Evolutionary conservation across 805 yeast genomes (phyloP).

Genomic region (Cyberlindnera bimundalis): DNA sequence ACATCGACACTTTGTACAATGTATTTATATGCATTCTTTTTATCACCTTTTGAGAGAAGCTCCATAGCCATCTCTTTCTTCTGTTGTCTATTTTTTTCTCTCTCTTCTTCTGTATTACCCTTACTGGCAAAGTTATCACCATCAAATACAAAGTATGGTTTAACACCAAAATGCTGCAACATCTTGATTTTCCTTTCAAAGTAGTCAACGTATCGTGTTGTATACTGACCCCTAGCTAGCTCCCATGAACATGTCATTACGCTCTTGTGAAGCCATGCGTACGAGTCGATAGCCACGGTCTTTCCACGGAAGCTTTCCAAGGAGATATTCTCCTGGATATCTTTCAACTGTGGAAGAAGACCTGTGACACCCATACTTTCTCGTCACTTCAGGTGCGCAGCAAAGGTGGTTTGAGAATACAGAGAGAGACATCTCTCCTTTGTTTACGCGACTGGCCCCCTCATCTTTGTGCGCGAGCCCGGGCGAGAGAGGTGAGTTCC

Average conservation of each 20-base stretch:
- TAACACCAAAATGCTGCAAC: constrained; percentile 62
- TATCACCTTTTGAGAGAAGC: constrained; percentile 49
- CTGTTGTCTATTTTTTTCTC: constrained; percentile 53
- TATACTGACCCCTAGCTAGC: constrained; percentile 64
- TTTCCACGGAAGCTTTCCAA: constrained; percentile 65
- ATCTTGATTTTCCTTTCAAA: constrained; percentile 64
- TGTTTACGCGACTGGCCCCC: constrained; percentile 1
- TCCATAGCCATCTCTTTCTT: constrained; percentile 56
- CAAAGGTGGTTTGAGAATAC: neutral
- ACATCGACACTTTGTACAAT: constrained; percentile 81
- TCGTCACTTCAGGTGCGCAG: neutral
- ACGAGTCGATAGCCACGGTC: constrained; percentile 89
- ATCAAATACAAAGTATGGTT: constrained; percentile 88
- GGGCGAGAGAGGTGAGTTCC: too few species aligned
- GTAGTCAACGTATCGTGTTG: constrained; percentile 68
- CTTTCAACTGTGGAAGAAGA: constrained; percentile 71
- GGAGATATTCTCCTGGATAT: constrained; percentile 59
- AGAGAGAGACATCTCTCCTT: neutral
- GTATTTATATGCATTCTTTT: constrained; percentile 58
- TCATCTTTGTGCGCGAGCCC: neutral
- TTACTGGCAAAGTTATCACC: constrained; percentile 86
- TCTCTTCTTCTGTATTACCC: constrained; percentile 62
- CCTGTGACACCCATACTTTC: constrained; percentile 80
- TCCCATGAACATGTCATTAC: constrained; percentile 82
- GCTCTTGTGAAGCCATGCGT: constrained; percentile 94